Base-by-base conservation (phyloP, 108 stramenopile genomes). In the Seminavis robusta region DNA sequence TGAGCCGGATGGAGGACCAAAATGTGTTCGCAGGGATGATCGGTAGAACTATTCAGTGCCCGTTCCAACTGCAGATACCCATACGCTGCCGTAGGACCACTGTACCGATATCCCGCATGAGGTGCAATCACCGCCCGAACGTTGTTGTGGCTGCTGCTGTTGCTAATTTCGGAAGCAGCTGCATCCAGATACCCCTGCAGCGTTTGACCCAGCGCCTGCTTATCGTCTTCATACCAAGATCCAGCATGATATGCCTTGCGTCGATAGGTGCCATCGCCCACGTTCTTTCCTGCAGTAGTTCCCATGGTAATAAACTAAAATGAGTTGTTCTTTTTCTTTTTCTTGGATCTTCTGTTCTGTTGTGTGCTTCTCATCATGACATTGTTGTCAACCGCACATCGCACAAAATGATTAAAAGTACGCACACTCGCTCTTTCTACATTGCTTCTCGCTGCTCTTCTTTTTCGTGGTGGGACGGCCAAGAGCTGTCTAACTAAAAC, bases 31-130 rank as follows among this genome's bases (percentile, higher is more conserved):
- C 68, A 62, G 24, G 56, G 43, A n/a, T n/a, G n/a, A 0, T 33
- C 32, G 15, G 57, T 38, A 1, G 31, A 26, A 4, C 37, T 32
- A 10, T 41, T 27, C 25, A 73, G 55, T 62, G 63, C 61, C 3
- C 63, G 50, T 48, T 56, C 62, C 15, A 92, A 54, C 0, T 72
- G 71, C 29, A 65, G 52, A 58, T 78, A 93, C 5, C 79, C 77
- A 52, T 80, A 83, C 15, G 87, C 91, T 6, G 87, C 91, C 7
- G 91, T 93, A n/a, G 91, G 79, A 15, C 91, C 91, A 3, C 81
- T 81, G 52, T 93, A 93, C 39, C 55, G 56, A 67, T 75, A 93
- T 36, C 91, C 91, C 23, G 91, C 91, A 73, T 93, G 91, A 10
- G 91, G 91, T 40, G 56, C 69, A 49, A 93, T 83, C 23, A 88